Percentiles rank a stretch among this genome's conserved stretches.
phyloP scores from a whole-genome alignment of 352 stramenopile species.

The Phytophthora hibernalis region DNA sequence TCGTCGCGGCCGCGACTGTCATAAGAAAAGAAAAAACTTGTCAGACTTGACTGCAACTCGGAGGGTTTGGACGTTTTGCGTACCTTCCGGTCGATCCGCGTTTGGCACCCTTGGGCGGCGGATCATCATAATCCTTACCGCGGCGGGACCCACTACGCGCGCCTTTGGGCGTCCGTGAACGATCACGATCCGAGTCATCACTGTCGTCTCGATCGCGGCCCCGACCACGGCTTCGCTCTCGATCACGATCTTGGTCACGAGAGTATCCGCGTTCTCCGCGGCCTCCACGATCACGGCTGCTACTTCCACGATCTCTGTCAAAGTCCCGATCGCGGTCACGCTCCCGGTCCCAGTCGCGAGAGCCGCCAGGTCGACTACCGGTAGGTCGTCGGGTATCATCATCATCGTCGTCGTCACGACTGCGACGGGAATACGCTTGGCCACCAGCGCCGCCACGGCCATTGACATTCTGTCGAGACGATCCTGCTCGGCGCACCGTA shows the following conservation, averaged over 20 bases:
- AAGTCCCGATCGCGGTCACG: constrained; percentile 40
- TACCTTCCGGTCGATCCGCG: constrained; percentile 31
- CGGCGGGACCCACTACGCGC: constrained; percentile 23
- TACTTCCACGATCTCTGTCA: constrained; percentile 39
- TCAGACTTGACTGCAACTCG: constrained; percentile 8
- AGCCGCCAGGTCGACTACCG: constrained; percentile 30
- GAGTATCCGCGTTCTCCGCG: constrained; percentile 45
- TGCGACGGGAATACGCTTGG: constrained; percentile 40
- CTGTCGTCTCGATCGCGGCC: constrained; percentile 31
- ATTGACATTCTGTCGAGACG: constrained; percentile 21
- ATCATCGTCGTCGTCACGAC: constrained; percentile 57
- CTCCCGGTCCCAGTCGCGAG: constrained; percentile 47
- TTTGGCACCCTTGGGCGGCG: constrained; percentile 39
- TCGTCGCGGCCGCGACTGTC: constrained; percentile 55
- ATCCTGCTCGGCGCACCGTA: constrained; percentile 32
- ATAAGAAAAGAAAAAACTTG: background rate
- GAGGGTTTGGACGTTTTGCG: background rate
- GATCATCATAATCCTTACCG: constrained; percentile 55
- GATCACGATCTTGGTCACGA: constrained; percentile 40
- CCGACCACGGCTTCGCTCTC: constrained; percentile 31
- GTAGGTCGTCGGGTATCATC: constrained; percentile 44
- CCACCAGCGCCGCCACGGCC: constrained; percentile 18
- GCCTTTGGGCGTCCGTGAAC: constrained; percentile 37
- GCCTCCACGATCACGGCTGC: constrained; percentile 45
- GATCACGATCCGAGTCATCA: constrained; percentile 41